Conservation (phyloP, 345 rosid genomes). For the Citrus maxima region DNA sequence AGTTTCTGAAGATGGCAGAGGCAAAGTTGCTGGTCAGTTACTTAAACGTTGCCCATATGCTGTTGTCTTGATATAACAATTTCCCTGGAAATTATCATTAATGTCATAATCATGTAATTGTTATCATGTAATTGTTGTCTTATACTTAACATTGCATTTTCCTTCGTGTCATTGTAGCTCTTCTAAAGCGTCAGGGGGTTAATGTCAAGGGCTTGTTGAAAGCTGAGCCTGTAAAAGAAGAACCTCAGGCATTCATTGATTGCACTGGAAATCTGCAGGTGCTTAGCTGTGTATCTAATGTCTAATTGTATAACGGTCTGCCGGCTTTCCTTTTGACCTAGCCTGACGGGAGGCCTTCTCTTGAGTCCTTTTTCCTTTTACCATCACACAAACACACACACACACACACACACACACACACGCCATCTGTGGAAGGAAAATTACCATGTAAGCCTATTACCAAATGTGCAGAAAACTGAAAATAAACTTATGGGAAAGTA, state of each 20-base stretch:
- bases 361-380: neutral
- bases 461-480: neutral
- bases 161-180: conserved; percentile 45
- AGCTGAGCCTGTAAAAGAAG: conserved; percentile 74
- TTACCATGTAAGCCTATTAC: neutral
- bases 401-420: too few species aligned
- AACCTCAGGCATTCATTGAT: conserved; percentile 83
- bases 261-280: conserved; percentile 97
- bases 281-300: neutral
- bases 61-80: neutral
- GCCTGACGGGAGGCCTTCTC: neutral
- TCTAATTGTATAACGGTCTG: neutral
- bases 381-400: neutral
- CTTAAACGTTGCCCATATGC: conserved; percentile 7
- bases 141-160: conserved; percentile 10
- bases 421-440: neutral
- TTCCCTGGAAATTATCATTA: neutral
- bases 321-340: neutral
- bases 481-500: neutral
- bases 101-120: neutral
- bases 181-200: conserved; percentile 87
- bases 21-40: conserved; percentile 93
- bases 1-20: conserved; percentile 93
- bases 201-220: conserved; percentile 87
- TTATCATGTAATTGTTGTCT: neutral